Evolutionary conservation across 805 yeast genomes (phyloP).

Genomic region (Hanseniaspora guilliermondii): DNA sequence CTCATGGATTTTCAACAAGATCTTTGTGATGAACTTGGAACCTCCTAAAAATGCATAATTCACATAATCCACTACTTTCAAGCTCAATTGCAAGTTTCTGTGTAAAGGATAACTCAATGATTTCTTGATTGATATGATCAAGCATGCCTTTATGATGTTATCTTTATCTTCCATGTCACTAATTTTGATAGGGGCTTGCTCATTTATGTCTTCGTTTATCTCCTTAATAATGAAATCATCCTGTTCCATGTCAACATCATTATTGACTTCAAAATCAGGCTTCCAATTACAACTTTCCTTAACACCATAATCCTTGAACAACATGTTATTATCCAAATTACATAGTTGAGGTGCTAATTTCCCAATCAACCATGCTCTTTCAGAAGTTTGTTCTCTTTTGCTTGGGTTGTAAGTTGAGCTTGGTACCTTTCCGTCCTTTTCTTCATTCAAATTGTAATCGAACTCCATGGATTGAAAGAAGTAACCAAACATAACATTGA

Average conservation of each 20-base stretch:
- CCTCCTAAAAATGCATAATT: conserved; percentile 56
- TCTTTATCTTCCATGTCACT: not conserved
- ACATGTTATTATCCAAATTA: conserved; percentile 50
- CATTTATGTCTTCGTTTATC: conserved; percentile 6
- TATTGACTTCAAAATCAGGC: not conserved
- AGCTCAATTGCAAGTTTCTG: conserved; percentile 50
- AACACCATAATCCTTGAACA: conserved; percentile 21
- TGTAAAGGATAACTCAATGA: conserved; percentile 71
- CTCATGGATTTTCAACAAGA: conserved; percentile 51
- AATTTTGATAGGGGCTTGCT: not conserved
- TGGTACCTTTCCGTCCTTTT: conserved; percentile 5
- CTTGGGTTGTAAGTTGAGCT: conserved; percentile 1
- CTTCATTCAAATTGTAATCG: conserved; percentile 22
- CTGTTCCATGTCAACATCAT: conserved; percentile 19
- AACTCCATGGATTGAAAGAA: conserved; percentile 66
- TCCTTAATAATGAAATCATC: conserved; percentile 10
- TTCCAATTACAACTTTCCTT: conserved; percentile 14
- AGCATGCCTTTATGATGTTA: conserved; percentile 38
- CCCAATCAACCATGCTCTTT: conserved; percentile 91
- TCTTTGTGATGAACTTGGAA: conserved; percentile 47
- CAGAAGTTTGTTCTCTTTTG: conserved; percentile 53
- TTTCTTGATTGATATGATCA: conserved; percentile 55
- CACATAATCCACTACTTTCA: conserved; percentile 64
- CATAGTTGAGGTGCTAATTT: conserved; percentile 69
- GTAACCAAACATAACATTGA: conserved; percentile 60